Evolutionary conservation across 1,284 basidiomycete species (phyloP), one percentile per base, ranked within the genome.

Genomic region (Apiotrichum akiyoshidainum): DNA sequence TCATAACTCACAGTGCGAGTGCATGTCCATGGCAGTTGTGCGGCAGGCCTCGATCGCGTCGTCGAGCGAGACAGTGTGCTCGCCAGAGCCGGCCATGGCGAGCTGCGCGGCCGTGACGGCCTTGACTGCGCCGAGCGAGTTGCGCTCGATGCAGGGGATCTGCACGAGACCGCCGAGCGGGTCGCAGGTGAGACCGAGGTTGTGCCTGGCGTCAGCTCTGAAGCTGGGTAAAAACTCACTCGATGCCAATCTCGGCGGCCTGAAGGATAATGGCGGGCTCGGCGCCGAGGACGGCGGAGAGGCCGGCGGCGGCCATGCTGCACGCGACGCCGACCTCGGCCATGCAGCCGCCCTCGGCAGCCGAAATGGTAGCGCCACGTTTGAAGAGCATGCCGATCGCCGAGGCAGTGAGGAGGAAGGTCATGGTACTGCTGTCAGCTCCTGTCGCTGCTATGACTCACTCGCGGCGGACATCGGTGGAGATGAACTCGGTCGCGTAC

Each of bases 301-400:
- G 95, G 0, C 90, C 94, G 31, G 88, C 93, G 47, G 88, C 88
- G 13, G 72, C 69, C 75, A 77, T 77, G 11, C 67, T 68, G 51
- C 70, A 70, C 2, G 75, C 75, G 12, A 77, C 75, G 7, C 79
- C 79, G 19, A 80, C 78, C 58, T 79, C 78, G 11, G 74, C 80
- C 80, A 81, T 80, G 60, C 79, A 81, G 14, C 79, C 92, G 44
- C 92, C 92, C 76, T 98, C 94, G 0, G 95, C 94, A 11, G 94
- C 95, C 46, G 88, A 90, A 52, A 98, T 97, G 1, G 94, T 97
- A 56, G 92, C 94, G 22, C 94, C 94, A 55, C 94, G 85, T 75
- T 98, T 98, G 82, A 95, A 97, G 19, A 98, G 81, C 95, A 98
- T 98, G 6, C 93, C 93, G 55, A 97, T 80, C 2, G 93, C 92